Evolutionary conservation across 2,329 filamentous ascomycete species (phyloP).

Genomic region (Cryphonectria japonica): DNA sequence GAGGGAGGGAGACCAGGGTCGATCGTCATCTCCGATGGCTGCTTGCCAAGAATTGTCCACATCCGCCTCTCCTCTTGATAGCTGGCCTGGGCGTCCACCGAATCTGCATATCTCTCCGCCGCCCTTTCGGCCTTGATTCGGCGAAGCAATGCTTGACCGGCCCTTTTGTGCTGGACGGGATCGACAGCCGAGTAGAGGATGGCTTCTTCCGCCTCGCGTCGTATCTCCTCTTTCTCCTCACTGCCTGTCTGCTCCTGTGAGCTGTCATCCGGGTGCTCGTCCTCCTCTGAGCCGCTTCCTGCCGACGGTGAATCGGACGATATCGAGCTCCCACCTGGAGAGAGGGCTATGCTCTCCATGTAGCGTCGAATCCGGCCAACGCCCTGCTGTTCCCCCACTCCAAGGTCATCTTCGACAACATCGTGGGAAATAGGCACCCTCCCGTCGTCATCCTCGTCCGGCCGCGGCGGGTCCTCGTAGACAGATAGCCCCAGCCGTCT

Average conservation of each 20-base stretch:
- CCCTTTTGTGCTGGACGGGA: slow-evolving; percentile 45
- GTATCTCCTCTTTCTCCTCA: slow-evolving; percentile 25
- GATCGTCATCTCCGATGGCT: slow-evolving; percentile 40
- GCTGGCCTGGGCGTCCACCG: slow-evolving; percentile 45
- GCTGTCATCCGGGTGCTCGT: background rate
- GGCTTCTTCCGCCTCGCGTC: slow-evolving; percentile 47
- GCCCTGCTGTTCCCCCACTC: slow-evolving; percentile 16
- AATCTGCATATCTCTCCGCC: slow-evolving; percentile 50
- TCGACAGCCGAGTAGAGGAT: slow-evolving; percentile 46
- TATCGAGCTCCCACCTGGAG: slow-evolving; percentile 10
- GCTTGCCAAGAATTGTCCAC: slow-evolving; percentile 49
- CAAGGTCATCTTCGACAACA: slow-evolving; percentile 48
- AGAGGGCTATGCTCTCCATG: slow-evolving; percentile 14
- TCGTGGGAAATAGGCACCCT: slow-evolving; percentile 45
- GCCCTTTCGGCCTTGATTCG: slow-evolving; percentile 47
- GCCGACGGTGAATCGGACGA: slow-evolving; percentile 5
- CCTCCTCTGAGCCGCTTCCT: slow-evolving; percentile 14
- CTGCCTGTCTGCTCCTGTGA: slow-evolving; percentile 11
- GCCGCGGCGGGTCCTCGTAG: slow-evolving; percentile 39
- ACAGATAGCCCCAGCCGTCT: slow-evolving; percentile 55
- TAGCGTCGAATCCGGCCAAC: slow-evolving; percentile 12
- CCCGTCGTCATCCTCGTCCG: slow-evolving; percentile 34
- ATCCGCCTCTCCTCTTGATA: slow-evolving; percentile 48
- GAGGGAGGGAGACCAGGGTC: slow-evolving; percentile 19
- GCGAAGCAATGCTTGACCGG: slow-evolving; percentile 38